phyloP scores from a whole-genome alignment of 2,329 filamentous ascomycete species.

The Pestalotiopsis sp. region DNA sequence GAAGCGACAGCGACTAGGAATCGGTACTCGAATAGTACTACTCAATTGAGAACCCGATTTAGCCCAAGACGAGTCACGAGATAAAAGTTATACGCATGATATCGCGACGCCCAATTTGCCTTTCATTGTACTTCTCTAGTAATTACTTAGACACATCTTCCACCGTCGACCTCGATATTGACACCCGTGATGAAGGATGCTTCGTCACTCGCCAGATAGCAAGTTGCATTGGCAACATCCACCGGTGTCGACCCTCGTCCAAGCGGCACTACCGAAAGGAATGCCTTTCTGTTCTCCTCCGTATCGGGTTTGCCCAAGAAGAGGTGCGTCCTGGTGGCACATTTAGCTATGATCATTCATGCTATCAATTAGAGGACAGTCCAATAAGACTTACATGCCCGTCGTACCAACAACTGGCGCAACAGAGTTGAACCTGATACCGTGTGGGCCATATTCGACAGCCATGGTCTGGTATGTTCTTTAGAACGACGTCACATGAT shows the following conservation, averaged over 20 bases:
- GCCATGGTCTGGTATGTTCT: constrained; percentile 49
- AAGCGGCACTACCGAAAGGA: constrained; percentile 57
- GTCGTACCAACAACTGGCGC: constrained; percentile 71
- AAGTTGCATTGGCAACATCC: constrained; percentile 72
- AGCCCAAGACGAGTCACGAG: no score
- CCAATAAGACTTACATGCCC: constrained; percentile 57
- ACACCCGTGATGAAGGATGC: constrained; percentile 72
- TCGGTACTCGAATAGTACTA: no score
- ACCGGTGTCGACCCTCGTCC: constrained; percentile 58
- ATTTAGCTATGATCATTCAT: background rate
- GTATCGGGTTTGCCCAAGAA: constrained; percentile 67
- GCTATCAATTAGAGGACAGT: no score
- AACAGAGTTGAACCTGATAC: constrained; percentile 74
- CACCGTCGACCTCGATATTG: constrained; percentile 61
- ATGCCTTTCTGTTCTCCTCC: constrained; percentile 58
- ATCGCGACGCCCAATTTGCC: no score
- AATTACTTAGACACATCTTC: constrained; percentile 27
- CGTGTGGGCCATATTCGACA: constrained; percentile 71
- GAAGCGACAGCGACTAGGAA: no score
- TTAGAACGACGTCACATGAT: no score
- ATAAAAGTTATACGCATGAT: no score
- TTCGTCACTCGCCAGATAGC: constrained; percentile 73
- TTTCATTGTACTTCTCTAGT: no score
- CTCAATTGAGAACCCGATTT: no score
- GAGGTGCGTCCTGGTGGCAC: constrained; percentile 36